These are phyloP conservation scores for Penicillium sp. DNA, from an alignment of 2,329 filamentous ascomycete species.

Conservation along the genomic window DNA sequence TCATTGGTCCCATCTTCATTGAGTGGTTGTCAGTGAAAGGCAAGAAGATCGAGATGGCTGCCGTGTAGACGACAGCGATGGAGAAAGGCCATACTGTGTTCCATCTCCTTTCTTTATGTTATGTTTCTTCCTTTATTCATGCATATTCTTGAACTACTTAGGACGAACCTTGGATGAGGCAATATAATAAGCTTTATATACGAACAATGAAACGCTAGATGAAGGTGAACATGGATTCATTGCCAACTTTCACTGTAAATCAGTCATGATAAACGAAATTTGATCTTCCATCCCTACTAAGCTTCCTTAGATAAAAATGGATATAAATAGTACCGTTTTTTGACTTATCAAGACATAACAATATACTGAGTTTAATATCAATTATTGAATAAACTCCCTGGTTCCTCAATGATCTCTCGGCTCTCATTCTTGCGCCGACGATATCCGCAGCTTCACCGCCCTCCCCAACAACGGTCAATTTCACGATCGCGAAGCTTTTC, in stretches of 20 bases:
- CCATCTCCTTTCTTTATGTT: background rate
- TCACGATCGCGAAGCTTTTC: background rate
- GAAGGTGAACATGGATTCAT: no score
- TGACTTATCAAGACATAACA: no score
- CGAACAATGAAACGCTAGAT: no score
- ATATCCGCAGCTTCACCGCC: background rate
- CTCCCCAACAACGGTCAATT: background rate
- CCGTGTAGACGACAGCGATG: background rate
- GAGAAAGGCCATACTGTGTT: background rate
- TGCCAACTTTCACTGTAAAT: no score
- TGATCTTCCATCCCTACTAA: no score
- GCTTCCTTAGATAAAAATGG: no score
- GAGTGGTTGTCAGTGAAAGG: slow-evolving; percentile 46
- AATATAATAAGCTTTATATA: background rate
- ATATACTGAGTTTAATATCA: no score
- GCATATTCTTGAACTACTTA: background rate
- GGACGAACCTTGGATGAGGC: background rate
- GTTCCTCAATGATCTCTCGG: no score
- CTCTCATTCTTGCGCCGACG: background rate
- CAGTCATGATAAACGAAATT: no score
- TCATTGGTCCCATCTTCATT: slow-evolving; percentile 36
- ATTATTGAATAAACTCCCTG: no score
- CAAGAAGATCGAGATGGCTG: slow-evolving; percentile 14
- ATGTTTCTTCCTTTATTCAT: background rate
- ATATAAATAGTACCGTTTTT: no score